Base-by-base conservation (phyloP, 805 yeast genomes). In the Wickerhamiella parazyma region DNA sequence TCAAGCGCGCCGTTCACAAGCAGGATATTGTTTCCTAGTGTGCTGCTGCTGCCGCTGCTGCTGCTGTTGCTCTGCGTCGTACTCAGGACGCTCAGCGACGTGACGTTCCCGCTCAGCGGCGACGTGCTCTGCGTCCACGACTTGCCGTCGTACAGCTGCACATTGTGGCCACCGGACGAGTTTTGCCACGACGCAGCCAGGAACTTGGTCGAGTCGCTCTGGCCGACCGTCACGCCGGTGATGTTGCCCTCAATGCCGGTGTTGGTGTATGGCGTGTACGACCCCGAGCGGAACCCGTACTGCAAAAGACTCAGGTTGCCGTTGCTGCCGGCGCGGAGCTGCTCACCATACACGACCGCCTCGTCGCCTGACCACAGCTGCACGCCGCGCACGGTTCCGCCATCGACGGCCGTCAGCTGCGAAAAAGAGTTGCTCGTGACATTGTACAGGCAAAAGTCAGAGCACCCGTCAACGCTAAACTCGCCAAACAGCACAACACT, bases 371-470 rank as follows among this genome's bases (percentile, higher is more conserved):
- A 59, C 19, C 64, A 52, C 46, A 80, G 75, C 42, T 69, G 66
- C 51, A 82, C 64, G 38, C 72, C 67, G 19, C 72, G 66, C 22
- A 80, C 69, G 3, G 72, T 42, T 6, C 67, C 54, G 25, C 67
- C 64, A 4, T 16, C 4, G 10, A 34, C 26, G 21, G 18, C 31
- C 11, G 35, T 16, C 20, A 35, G 42, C 10, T 20, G 12, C 4
- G 36, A 8, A 43, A 43, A 44, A 1, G 35, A 10, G 18, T 34
- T 33, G 4, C 24, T 12, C 3, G 60, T 55, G 48, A 75, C 58
- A 52, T 78, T 78, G 56, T 73, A 83, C 28, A 78, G 61, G 57
- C 95, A 86, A 29, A 87, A 63, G 0, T 80, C 78, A 1, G 81
- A 77, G 17, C 66, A 57, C 17, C 67, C 70, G 56, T 82, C 85